Percentiles rank a stretch among this genome's conserved stretches.
These are phyloP conservation scores for Cryptosporidium meleagridis DNA, from an alignment of 169 alveolate species.

Conservation along the genomic window DNA sequence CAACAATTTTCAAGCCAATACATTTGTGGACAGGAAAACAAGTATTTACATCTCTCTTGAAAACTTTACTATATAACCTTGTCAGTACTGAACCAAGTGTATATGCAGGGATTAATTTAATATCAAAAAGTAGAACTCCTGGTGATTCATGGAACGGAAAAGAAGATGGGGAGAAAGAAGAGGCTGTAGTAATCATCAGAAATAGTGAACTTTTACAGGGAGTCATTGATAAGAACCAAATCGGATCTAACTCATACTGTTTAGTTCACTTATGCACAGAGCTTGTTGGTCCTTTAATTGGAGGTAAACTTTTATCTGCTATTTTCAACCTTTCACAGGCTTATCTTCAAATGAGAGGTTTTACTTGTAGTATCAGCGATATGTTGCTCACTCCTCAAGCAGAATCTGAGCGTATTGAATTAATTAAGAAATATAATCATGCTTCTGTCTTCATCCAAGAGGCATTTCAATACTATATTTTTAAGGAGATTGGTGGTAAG, in stretches of 20 bases:
- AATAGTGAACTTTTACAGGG: conserved; percentile 95
- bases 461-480: conserved; percentile 37
- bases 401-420: conserved; percentile 84
- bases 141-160: conserved; percentile 91
- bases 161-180: conserved; percentile 79
- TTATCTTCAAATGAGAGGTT: conserved; percentile 92
- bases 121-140: conserved; percentile 85
- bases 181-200: conserved; percentile 76
- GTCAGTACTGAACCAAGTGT: conserved; percentile 39
- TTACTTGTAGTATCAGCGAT: conserved; percentile 95
- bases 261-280: conserved; percentile 94
- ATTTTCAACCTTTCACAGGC: conserved; percentile 92
- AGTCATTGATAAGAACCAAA: conserved; percentile 95
- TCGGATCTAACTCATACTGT: conserved; percentile 96
- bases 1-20: conserved; percentile 94
- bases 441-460: conserved; percentile 72
- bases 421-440: conserved; percentile 75
- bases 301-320: conserved; percentile 92
- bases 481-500: conserved; percentile 40
- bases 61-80: conserved; percentile 29
- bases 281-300: conserved; percentile 92
- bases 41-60: conserved; percentile 74
- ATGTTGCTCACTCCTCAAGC: conserved; percentile 87
- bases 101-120: conserved; percentile 52
- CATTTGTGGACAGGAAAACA: conserved; percentile 97